Evolutionary conservation across 305 asterid species (phyloP), one percentile per base, ranked within the genome.

Genomic region (Fraxinus paxiana): DNA sequence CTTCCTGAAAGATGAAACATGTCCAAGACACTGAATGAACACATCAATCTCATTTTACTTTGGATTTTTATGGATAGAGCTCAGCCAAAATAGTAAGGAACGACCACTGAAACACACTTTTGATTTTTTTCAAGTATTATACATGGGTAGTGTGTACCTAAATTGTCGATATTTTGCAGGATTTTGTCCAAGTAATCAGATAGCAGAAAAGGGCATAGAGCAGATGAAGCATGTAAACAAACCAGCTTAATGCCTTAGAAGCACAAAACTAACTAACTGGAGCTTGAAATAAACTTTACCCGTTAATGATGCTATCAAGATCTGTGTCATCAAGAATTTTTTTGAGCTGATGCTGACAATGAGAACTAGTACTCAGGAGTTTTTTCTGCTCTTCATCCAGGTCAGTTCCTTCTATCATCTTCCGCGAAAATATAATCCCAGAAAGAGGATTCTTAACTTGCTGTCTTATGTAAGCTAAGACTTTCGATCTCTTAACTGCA

Each of bases 301-400:
- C 97, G 15, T 94, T 97, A 1, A 90, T 91, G 80, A 95, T 93
- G 84, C 91, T 86, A 84, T 93, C 99, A 48, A 95, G 97, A 90
- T 95, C 97, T 2, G 97, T 92, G 82, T 93, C 99, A 20, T 95
- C 98, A 4, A 95, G 94, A 84, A 95, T 89, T 79, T 90, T 93
- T 87, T 87, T 91, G 33, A 95, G 94, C 88, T 93, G 99, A 15
- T 83, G 90, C 80, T 93, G 97, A 82, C 99, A 93, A 82, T 87
- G 89, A 26, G 77, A 78, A 63, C 97, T 93, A 1, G 97, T 91
- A 34, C 72, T 88, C 73, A 95, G 18, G 31, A 95, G 84, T 51
- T 86, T 87, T 33, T 76, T 93, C 93, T 95, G 99, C 80, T 92
- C 94, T 4, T 87, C 96, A 18, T 89, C 91, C 86, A 95, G 82